A percentile compares a stretch with the other conserved stretches of the same genome.
These are phyloP conservation scores for Metarhizium humberi DNA, from an alignment of 2,329 filamentous ascomycete genomes.

Conservation along the genomic window DNA sequence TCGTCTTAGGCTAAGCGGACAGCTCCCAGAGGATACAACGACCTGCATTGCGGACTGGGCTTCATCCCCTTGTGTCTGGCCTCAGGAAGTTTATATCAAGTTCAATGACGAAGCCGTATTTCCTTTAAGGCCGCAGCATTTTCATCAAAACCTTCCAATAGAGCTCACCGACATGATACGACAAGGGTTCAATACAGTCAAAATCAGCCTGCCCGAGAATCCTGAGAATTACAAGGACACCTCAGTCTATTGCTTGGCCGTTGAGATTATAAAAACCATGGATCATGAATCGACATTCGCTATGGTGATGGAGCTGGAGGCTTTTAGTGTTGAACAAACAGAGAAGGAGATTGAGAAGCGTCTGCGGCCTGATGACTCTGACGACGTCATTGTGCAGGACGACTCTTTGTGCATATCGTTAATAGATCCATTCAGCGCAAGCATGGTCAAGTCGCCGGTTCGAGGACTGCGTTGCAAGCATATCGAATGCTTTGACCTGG, in stretches of 20 bases:
- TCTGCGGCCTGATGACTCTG: conserved; percentile 29
- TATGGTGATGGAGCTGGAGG: conserved; percentile 24
- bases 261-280: conserved; percentile 59
- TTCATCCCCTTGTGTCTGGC: conserved; percentile 59
- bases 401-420: conserved; percentile 49
- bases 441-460: conserved; percentile 61
- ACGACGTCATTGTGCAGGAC: conserved; percentile 53
- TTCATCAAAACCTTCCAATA: conserved; percentile 66
- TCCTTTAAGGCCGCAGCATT: conserved; percentile 57
- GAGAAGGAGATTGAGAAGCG: conserved; percentile 46
- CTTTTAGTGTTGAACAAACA: conserved; percentile 38
- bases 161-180: conserved; percentile 58
- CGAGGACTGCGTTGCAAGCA: conserved; percentile 64
- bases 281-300: conserved; percentile 34
- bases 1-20: conserved; percentile 57
- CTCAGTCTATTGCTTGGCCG: conserved; percentile 46
- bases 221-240: conserved; percentile 15
- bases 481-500: conserved; percentile 82
- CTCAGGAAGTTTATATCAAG: conserved; percentile 56
- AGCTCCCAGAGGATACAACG: conserved; percentile 26
- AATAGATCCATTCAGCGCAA: conserved; percentile 56
- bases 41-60: conserved; percentile 43
- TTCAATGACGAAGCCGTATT: conserved; percentile 54
- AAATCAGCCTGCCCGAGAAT: conserved; percentile 33
- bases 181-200: conserved; percentile 52